Percentiles rank a stretch among this genome's conserved stretches.
Conservation (phyloP, 2,329 filamentous ascomycete genomes). For the Falciphora oryzae region DNA sequence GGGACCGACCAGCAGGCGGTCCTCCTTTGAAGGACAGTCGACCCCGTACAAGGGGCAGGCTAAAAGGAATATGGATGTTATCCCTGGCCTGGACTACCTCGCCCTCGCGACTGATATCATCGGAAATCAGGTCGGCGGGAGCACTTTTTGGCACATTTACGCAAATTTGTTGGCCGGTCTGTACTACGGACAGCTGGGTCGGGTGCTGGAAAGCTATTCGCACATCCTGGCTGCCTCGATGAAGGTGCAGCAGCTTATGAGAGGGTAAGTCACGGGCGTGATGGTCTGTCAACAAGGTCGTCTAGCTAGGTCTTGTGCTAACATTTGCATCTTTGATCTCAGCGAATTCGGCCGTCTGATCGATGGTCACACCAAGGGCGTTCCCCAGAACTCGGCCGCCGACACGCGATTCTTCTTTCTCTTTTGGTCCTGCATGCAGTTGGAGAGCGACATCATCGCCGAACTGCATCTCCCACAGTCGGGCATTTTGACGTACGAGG, state of each 20-base stretch:
- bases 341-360: constrained; percentile 40
- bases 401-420: constrained; percentile 68
- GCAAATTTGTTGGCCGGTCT: constrained; percentile 78
- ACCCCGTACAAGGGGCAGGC: constrained; percentile 14
- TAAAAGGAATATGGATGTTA: constrained; percentile 68
- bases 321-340: neutral
- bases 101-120: constrained; percentile 81
- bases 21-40: constrained; percentile 44
- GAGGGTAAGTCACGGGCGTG: constrained; percentile 49
- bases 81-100: constrained; percentile 88
- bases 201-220: constrained; percentile 77
- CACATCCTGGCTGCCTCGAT: constrained; percentile 53
- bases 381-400: constrained; percentile 13
- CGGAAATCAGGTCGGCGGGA: constrained; percentile 71
- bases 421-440: constrained; percentile 90
- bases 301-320: neutral
- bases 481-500: constrained; percentile 54
- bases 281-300: no score
- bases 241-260: constrained; percentile 65
- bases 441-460: constrained; percentile 90
- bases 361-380: neutral
- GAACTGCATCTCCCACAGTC: constrained; percentile 66
- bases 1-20: constrained; percentile 43
- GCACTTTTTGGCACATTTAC: constrained; percentile 78
- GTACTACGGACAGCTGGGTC: constrained; percentile 81